Evolutionary conservation across 1,139 yeast genomes (phyloP), one percentile per base, ranked within the genome.

Genomic region (Yamadazyma dushanensis): DNA sequence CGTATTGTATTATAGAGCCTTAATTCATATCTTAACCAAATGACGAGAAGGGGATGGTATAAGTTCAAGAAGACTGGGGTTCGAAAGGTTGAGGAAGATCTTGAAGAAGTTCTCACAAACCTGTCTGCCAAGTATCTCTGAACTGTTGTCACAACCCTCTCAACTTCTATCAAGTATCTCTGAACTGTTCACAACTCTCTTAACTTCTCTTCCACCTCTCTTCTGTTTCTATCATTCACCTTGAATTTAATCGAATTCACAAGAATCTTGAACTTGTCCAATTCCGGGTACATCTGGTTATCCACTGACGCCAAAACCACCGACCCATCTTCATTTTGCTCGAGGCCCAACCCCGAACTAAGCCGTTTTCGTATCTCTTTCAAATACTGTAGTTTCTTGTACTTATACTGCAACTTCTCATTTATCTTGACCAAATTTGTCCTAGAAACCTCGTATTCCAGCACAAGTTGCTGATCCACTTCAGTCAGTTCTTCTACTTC

Each of bases 261-360:
- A 22, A 67, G 49, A 3, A 63, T 50, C 24, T 59, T 48, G 36
- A 67, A 67, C 39, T 57, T 54, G 28, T 51, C 55, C 20, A 65
- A 45, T 38, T 66, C 68, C 16, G 30, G 37, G 15, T 26, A 24
- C 10, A 13, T n/a, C 15, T 29, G 32, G 14, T 22, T 20, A 3
- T 10, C 34, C 9, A 22, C 36, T 59, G 29, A 49, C 59, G 29
- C 54, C 59, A 37, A 58, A 51, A 31, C 52, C 57, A 14, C 21
- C 5, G 10, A 14, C 9, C 21, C 19, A 17, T 15, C 29, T 9
- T 26, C 29, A 5, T 26, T n/a, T 10, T 17, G n/a, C 21, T 18
- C 46, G 38, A 3, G 28, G 17, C 42, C 20, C 29, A 46, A 38
- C 41, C 37, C 17, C 38, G 36, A 26, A 4, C 25, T 5, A 29